Base-by-base conservation (phyloP, 2,329 filamentous ascomycete species). In the Microcera coccophila region DNA sequence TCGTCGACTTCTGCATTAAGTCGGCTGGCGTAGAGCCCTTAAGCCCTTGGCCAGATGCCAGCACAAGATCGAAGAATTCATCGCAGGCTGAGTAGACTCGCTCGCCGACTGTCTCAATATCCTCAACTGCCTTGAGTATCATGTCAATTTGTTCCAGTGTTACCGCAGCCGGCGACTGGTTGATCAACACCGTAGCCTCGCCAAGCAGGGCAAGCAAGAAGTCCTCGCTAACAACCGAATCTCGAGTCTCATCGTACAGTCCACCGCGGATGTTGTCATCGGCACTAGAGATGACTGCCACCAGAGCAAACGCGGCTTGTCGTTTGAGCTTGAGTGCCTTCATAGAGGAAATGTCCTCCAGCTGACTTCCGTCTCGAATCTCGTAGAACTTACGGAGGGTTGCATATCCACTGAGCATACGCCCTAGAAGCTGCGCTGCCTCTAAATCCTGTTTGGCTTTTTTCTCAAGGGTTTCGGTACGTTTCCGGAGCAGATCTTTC, bases 201-300 rank as follows among this genome's bases (percentile, higher is more conserved):
- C 89, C 90, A 1, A 97, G 75, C 12, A 97, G 73, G 3, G 85
- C 82, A 8, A 96, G 73, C 17, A 97, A 68, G 39, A 90, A 90
- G 56, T 97, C 91, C 49, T 94, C 87, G 55, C 87, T 87, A 15
- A 96, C 85, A 5, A 95, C 88, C 1, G 87, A 83, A 58, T 90
- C 86, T 11, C 87, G 79, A 15, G 80, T 78, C 18, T 83, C 81
- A 60, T 97, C 90, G 62, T 90, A 95, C 2, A 96, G 73, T 1
- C 91, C 91, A 42, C 91, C 91, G 44, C 87, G 86, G 55, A 97
- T 95, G 61, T 88, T 91, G 63, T 95, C 90, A 44, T 87, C 85
- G 2, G 91, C 85, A 60, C 87, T 93, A 41, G 84, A 80, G 54
- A 96, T 86, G 45, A 95, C 84, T n/a, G 88, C 85, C 33, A 88